Conservation (phyloP, 1,284 basidiomycete species). For the Lignosus rhinocerotis region DNA sequence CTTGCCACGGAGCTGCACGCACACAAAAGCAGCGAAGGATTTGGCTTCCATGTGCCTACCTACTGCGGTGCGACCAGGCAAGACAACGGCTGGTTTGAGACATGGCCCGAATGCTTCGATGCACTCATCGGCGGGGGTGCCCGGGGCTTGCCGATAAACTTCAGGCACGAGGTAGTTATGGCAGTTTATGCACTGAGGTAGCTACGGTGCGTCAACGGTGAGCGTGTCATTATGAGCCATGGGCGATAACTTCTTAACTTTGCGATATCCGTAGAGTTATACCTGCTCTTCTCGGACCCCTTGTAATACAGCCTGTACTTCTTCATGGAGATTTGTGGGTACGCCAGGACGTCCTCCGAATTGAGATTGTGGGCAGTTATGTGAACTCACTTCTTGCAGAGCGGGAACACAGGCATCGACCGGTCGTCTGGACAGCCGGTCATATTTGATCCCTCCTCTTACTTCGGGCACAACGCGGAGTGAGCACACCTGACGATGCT, state of each 20-base stretch:
- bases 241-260: neutral
- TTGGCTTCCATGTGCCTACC: conserved; percentile 78
- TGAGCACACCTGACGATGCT: conserved; percentile 37
- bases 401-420: conserved; percentile 72
- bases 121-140: conserved; percentile 68
- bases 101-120: conserved; percentile 74
- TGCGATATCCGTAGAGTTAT: conserved; percentile 56
- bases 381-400: conserved; percentile 40
- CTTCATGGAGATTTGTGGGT: conserved; percentile 90
- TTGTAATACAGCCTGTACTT: conserved; percentile 71
- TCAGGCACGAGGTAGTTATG: conserved; percentile 42
- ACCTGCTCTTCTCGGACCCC: conserved; percentile 65
- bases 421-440: conserved; percentile 56
- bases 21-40: conserved; percentile 55
- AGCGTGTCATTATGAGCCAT: conserved; percentile 25
- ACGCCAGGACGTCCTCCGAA: conserved; percentile 30
- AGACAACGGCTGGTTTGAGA: conserved; percentile 73
- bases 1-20: conserved; percentile 65
- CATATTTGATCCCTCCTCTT: conserved; percentile 83
- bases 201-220: conserved; percentile 59
- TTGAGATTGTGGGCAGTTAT: neutral
- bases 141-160: conserved; percentile 65
- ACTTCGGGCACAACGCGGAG: conserved; percentile 87
- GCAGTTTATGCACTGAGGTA: conserved; percentile 54
- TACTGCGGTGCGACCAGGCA: conserved; percentile 81